Conservation (phyloP, 305 asterid genomes). For the Fraxinus velutina region DNA sequence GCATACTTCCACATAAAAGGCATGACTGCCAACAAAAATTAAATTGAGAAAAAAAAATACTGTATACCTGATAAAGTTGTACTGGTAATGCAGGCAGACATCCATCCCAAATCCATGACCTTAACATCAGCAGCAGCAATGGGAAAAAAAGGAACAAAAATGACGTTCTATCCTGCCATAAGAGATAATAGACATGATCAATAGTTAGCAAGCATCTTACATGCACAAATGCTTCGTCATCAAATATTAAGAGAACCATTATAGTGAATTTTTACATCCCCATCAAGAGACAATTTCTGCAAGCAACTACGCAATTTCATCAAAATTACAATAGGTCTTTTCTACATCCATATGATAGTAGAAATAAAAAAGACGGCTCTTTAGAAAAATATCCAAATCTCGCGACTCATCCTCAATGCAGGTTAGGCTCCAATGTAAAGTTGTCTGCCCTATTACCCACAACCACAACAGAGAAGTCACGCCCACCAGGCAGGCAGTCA, state of each 20-base stretch:
- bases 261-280: neutral
- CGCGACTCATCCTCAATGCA: neutral
- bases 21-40: neutral
- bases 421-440: neutral
- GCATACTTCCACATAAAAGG: slow-evolving; percentile 14
- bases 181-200: slow-evolving; percentile 21
- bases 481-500: neutral
- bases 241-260: slow-evolving; percentile 2
- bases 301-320: neutral
- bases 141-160: slow-evolving; percentile 83
- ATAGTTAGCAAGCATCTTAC: neutral
- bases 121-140: slow-evolving; percentile 55
- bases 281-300: neutral
- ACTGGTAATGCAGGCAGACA: slow-evolving; percentile 94
- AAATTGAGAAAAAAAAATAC: slow-evolving; percentile 13
- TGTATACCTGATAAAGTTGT: slow-evolving; percentile 85
- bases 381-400: neutral
- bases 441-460: neutral
- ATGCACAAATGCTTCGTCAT: neutral
- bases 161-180: slow-evolving; percentile 89
- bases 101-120: slow-evolving; percentile 88
- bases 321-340: neutral
- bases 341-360: neutral
- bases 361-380: neutral
- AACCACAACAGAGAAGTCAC: neutral